phyloP scores from a whole-genome alignment of 2,329 filamentous ascomycete genomes.

The Lasiodiplodia sp. region DNA sequence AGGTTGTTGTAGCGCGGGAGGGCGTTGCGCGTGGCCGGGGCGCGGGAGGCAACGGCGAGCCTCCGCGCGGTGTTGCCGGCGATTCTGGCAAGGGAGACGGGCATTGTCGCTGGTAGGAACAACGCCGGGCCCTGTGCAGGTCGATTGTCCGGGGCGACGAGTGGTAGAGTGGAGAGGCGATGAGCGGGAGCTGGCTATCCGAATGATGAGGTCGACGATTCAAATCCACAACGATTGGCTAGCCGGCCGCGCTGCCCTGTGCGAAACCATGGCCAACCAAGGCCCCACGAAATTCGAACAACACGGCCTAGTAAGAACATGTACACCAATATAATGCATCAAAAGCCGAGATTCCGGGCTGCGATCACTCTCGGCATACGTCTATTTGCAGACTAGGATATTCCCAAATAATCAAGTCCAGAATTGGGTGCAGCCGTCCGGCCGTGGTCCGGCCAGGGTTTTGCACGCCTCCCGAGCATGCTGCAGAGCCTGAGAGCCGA shows the following conservation, averaged over 20 bases:
- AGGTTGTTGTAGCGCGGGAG: conserved; percentile 51
- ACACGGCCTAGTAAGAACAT: neutral
- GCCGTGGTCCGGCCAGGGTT: neutral
- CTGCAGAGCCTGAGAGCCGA: neutral
- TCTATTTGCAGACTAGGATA: too few species aligned
- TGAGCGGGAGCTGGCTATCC: conserved; percentile 15
- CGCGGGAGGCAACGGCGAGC: conserved; percentile 65
- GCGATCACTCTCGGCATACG: too few species aligned
- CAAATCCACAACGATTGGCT: conserved; percentile 20
- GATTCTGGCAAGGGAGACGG: conserved; percentile 74
- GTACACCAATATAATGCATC: neutral
- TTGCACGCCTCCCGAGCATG: neutral
- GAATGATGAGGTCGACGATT: conserved; percentile 27
- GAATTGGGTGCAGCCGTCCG: neutral
- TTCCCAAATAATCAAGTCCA: too few species aligned
- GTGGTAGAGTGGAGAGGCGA: conserved; percentile 30
- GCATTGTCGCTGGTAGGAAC: conserved; percentile 63
- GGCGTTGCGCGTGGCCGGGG: conserved; percentile 48
- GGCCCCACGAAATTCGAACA: neutral
- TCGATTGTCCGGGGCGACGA: conserved; percentile 17
- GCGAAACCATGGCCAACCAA: conserved; percentile 8
- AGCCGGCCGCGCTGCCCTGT: neutral
- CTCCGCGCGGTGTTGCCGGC: conserved; percentile 75
- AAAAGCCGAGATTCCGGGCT: neutral
- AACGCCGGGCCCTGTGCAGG: conserved; percentile 32